Evolutionary conservation across 352 stramenopile genomes (phyloP), one percentile per base, ranked within the genome.

Genomic region (Pythium coloratum): DNA sequence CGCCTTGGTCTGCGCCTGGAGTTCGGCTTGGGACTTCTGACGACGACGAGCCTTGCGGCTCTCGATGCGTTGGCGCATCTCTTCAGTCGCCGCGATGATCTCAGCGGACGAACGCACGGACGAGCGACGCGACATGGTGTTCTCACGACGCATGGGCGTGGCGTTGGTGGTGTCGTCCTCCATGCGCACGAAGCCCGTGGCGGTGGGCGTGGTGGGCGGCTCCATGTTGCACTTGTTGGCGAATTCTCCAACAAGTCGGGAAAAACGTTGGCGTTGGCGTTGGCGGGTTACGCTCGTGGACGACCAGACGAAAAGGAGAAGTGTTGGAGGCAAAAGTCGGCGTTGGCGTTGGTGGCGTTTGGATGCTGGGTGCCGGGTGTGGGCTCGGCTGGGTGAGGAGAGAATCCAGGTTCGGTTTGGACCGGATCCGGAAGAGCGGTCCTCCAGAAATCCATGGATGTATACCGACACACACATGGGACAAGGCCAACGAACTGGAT

Each of bases 11-110:
- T 36, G 24, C 50, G 24, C 24, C 16, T 55, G 47, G 0, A 47
- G 14, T 10, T 60, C 67, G n/a, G 67, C 59, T n/a, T 64, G 53
- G 8, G 59, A 47, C 58, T 76, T 82, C 32, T 75, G 68, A 16
- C 67, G 65, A 16, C 73, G 73, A n/a, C 71, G 71, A 28, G 62
- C 40, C 54, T 80, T 81, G 51, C 76, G 76, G 55, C 74, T 81
- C 65, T 86, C 76, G 38, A 86, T 81, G 57, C 78, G 78, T 55
- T 86, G 78, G 28, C 78, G 78, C 76, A 86, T 86, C 66, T 86
- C 78, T 20, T 64, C 78, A 30, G 76, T 82, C 40, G 74, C 76
- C 10, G 74, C 78, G 60, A 86, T 76, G 68, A 86, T 86, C 61
- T 86, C 78, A 32, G 76, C 78, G 38, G 76, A 86, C 73, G 77